Conservation (phyloP, 164 flowering plant species). For the Stephania japonica region DNA sequence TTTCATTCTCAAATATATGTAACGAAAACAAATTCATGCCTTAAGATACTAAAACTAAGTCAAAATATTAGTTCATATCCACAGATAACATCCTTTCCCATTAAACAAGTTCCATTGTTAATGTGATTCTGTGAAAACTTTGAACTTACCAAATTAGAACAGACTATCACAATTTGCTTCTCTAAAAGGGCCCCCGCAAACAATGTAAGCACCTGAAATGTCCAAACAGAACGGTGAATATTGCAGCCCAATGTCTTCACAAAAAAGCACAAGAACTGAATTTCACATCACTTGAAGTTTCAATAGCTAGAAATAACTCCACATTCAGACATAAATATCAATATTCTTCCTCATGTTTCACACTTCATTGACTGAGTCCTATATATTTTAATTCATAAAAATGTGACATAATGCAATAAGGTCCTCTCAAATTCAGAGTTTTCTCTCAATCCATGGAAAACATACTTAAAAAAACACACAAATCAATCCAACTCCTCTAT, state of each 20-base stretch:
- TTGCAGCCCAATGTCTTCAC: not conserved
- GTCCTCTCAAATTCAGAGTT: too few relatives aligned
- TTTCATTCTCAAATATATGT: too few relatives aligned
- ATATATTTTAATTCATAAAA: too few relatives aligned
- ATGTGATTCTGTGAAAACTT: not conserved
- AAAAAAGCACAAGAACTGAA: not conserved
- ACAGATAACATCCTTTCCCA: not conserved
- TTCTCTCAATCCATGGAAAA: too few relatives aligned
- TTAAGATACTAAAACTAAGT: not conserved
- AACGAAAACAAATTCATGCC: too few relatives aligned
- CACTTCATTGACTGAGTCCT: too few relatives aligned
- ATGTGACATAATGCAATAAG: too few relatives aligned
- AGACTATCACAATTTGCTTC: slow-evolving; percentile 80
- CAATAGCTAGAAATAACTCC: too few relatives aligned
- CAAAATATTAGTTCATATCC: not conserved
- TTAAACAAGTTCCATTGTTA: not conserved
- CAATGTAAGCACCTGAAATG: slow-evolving; percentile 66
- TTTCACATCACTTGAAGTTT: not conserved
- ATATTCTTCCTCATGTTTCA: too few relatives aligned
- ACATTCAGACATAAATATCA: too few relatives aligned
- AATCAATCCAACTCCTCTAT: too few relatives aligned
- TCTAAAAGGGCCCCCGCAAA: slow-evolving; percentile 90
- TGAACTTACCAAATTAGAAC: slow-evolving; percentile 80
- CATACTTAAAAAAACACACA: too few relatives aligned
- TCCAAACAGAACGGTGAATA: slow-evolving; percentile 14